phyloP scores from a whole-genome alignment of 176 grass and related monocot genomes.

The Oryza glumipatula region DNA sequence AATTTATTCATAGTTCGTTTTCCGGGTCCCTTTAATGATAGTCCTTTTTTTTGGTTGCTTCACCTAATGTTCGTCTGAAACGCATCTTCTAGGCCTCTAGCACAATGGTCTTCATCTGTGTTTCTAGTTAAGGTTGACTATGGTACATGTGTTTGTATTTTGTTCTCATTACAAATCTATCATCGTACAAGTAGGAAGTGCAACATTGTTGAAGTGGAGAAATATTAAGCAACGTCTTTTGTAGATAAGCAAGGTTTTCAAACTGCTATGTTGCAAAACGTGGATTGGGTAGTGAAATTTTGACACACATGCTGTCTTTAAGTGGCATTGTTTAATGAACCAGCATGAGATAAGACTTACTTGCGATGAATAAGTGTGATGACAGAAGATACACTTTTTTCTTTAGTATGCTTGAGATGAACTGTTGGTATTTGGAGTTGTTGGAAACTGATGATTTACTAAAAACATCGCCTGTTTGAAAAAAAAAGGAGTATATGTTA shows the following conservation, averaged over 20 bases:
- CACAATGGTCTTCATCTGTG: constrained; percentile 5
- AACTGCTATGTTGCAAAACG: not conserved
- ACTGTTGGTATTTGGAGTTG: not conserved
- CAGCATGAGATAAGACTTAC: not conserved
- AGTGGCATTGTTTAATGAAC: constrained; percentile 4
- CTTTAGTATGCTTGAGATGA: constrained; percentile 9
- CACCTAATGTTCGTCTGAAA: constrained; percentile 10
- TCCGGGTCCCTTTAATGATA: not conserved
- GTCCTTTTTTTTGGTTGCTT: not conserved
- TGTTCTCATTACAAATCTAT: constrained; percentile 18
- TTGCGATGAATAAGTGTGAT: not conserved
- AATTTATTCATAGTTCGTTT: constrained; percentile 2
- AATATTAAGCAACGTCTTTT: constrained; percentile 1
- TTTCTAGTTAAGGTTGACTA: not conserved
- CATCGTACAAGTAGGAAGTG: not conserved
- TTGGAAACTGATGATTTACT: constrained; percentile 15
- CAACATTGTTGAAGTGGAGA: not conserved
- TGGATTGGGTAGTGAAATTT: not conserved
- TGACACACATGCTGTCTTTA: constrained; percentile 19
- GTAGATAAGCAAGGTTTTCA: not conserved
- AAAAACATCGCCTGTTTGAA: constrained; percentile 20
- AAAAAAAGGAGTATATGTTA: constrained; percentile 16
- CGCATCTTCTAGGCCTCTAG: not conserved
- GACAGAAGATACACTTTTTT: not conserved
- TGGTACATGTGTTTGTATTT: not conserved